A percentile compares a stretch with the other conserved stretches of the same genome.
Evolutionary conservation across 129 eudicot genomes (phyloP).

Genomic region (Logfia minima): DNA sequence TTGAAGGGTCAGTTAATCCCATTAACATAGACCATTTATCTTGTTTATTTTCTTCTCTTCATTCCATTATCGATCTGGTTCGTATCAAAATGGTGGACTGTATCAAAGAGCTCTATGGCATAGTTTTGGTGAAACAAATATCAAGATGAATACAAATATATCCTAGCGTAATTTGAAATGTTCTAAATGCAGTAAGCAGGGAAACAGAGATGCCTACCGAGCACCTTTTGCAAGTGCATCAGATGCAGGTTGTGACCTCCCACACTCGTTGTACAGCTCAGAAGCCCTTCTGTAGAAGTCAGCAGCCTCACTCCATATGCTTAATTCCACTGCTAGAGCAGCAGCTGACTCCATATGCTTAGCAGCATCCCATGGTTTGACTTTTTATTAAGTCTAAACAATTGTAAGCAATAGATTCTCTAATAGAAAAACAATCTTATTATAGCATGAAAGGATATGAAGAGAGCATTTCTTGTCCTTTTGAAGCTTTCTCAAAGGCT

Average conservation of each 20-base stretch:
- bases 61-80: no score
- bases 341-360: slow-evolving; percentile 97
- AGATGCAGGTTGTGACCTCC: slow-evolving; percentile 92
- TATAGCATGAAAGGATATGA: slow-evolving; percentile 62
- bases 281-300: slow-evolving; percentile 85
- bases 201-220: slow-evolving; percentile 58
- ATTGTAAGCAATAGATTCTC: slow-evolving; percentile 8
- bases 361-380: slow-evolving; percentile 99
- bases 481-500: slow-evolving; percentile 94
- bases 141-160: slow-evolving; percentile 6
- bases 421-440: neutral
- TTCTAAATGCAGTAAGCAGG: neutral
- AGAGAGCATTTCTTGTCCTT: slow-evolving; percentile 96
- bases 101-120: neutral
- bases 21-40: no score
- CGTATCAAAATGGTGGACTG: neutral
- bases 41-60: no score
- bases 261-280: slow-evolving; percentile 80
- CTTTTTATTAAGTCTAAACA: slow-evolving; percentile 44
- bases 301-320: slow-evolving; percentile 86
- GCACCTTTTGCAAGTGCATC: slow-evolving; percentile 98
- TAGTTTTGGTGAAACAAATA: slow-evolving; percentile 9
- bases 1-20: no score
- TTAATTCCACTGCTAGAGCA: slow-evolving; percentile 72
- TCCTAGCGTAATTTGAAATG: slow-evolving; percentile 1